Evolutionary conservation across 2,329 filamentous ascomycete species (phyloP).

Genomic region (Alternaria brassicicola): DNA sequence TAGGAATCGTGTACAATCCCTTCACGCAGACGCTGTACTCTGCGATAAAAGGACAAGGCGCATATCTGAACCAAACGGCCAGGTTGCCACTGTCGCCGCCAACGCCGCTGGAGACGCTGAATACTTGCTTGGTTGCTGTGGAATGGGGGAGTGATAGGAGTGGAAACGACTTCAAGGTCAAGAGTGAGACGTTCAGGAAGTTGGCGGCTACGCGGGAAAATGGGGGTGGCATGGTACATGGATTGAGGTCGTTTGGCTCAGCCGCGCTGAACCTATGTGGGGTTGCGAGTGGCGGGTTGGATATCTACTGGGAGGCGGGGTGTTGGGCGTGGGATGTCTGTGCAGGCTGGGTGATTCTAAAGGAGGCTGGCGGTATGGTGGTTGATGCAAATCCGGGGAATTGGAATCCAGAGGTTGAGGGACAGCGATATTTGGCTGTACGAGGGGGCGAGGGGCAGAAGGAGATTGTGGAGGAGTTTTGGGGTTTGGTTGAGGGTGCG

Average conservation of each 20-base stretch:
- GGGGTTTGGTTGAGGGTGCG: constrained; percentile 53
- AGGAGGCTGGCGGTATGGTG: constrained; percentile 75
- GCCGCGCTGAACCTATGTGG: constrained; percentile 77
- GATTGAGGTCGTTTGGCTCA: constrained; percentile 70
- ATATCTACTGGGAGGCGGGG: constrained; percentile 82
- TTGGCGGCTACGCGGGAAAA: constrained; percentile 59
- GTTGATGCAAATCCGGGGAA: constrained; percentile 74
- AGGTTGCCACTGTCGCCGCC: constrained; percentile 58
- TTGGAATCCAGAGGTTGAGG: constrained; percentile 66
- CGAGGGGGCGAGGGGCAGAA: constrained; percentile 54
- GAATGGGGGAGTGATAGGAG: constrained; percentile 76
- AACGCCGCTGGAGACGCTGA: constrained; percentile 65
- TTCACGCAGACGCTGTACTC: constrained; percentile 73
- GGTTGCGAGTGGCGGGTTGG: constrained; percentile 72
- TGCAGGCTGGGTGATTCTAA: constrained; percentile 77
- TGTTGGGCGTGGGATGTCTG: constrained; percentile 88
- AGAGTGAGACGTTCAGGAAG: constrained; percentile 68
- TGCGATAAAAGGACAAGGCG: constrained; percentile 70
- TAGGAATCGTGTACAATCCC: constrained; percentile 83
- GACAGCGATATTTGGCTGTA: constrained; percentile 61
- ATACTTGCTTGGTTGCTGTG: constrained; percentile 67
- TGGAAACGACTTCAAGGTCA: constrained; percentile 73
- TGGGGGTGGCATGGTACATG: constrained; percentile 79
- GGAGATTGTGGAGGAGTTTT: constrained; percentile 57
- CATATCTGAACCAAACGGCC: constrained; percentile 55